These are phyloP conservation scores for Xylariaceae sp. DNA, from an alignment of 2,329 filamentous ascomycete species.

Conservation along the genomic window DNA sequence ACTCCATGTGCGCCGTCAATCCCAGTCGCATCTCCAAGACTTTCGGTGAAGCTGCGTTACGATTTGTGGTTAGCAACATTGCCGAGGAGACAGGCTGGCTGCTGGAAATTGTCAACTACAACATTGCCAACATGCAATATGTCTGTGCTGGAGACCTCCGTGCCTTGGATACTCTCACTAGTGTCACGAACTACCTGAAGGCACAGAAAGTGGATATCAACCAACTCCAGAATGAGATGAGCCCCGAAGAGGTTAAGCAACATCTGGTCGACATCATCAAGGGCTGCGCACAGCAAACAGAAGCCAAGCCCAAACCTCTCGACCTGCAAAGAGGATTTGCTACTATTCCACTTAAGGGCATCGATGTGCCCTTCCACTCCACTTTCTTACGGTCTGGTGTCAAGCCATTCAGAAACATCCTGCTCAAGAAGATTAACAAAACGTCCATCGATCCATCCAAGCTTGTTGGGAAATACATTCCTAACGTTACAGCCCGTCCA, in stretches of 20 bases:
- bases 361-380: conserved; percentile 98
- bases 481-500: conserved; percentile 93
- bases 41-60: conserved; percentile 95
- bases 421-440: conserved; percentile 99
- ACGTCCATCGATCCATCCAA: conserved; percentile 97
- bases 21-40: conserved; percentile 97
- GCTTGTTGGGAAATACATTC: conserved; percentile 97
- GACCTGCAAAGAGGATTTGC: conserved; percentile 93
- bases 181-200: conserved; percentile 93
- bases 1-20: conserved; percentile 99
- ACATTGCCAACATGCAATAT: conserved; percentile 73
- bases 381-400: conserved; percentile 97
- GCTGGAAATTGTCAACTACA: conserved; percentile 97
- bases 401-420: conserved; percentile 96
- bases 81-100: conserved; percentile 92
- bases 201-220: conserved; percentile 96
- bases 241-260: conserved; percentile 84
- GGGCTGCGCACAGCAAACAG: conserved; percentile 80
- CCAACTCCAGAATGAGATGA: conserved; percentile 79
- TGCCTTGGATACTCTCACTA: conserved; percentile 67
- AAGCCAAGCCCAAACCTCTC: conserved; percentile 81
- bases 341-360: conserved; percentile 93
- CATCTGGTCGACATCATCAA: conserved; percentile 89
- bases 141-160: conserved; percentile 68
- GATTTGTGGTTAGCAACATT: conserved; percentile 95